These are phyloP conservation scores for Basipetospora chlamydospora DNA, from an alignment of 2,329 filamentous ascomycete genomes.

Conservation along the genomic window DNA sequence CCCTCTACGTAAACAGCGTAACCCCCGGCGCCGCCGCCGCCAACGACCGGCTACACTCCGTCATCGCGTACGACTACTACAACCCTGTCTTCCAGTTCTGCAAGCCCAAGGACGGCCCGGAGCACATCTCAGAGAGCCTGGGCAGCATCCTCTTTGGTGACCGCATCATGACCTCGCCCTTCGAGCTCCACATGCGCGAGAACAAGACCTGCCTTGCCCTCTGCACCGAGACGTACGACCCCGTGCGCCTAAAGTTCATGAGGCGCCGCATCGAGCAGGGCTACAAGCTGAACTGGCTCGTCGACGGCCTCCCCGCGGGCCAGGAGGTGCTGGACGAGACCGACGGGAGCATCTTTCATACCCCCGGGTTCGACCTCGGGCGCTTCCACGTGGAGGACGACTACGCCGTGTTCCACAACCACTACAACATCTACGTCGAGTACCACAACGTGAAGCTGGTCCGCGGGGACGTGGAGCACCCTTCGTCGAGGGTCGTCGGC, in stretches of 20 bases:
- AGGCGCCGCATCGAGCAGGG: constrained; percentile 70
- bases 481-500: constrained; percentile 61
- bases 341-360: constrained; percentile 71
- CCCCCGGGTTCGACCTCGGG: constrained; percentile 77
- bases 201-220: constrained; percentile 80
- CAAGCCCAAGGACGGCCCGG: constrained; percentile 57
- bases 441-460: constrained; percentile 59
- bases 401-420: constrained; percentile 65
- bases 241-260: constrained; percentile 59
- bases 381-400: constrained; percentile 30
- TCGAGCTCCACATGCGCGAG: constrained; percentile 70
- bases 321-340: constrained; percentile 66
- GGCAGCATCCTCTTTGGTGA: constrained; percentile 97
- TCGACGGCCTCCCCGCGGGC: constrained; percentile 85
- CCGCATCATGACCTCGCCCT: constrained; percentile 91
- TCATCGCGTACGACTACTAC: constrained; percentile 95
- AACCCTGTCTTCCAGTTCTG: constrained; percentile 81
- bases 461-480: constrained; percentile 44
- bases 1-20: constrained; percentile 83
- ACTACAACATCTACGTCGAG: constrained; percentile 87
- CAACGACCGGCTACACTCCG: constrained; percentile 75
- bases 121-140: constrained; percentile 66
- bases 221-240: constrained; percentile 52
- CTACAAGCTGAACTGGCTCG: constrained; percentile 89
- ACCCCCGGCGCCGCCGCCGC: constrained; percentile 66